Evolutionary conservation across 768 basidiomycete species (phyloP), one percentile per base, ranked within the genome.

Genomic region (Psilocybe subaeruginosa): DNA sequence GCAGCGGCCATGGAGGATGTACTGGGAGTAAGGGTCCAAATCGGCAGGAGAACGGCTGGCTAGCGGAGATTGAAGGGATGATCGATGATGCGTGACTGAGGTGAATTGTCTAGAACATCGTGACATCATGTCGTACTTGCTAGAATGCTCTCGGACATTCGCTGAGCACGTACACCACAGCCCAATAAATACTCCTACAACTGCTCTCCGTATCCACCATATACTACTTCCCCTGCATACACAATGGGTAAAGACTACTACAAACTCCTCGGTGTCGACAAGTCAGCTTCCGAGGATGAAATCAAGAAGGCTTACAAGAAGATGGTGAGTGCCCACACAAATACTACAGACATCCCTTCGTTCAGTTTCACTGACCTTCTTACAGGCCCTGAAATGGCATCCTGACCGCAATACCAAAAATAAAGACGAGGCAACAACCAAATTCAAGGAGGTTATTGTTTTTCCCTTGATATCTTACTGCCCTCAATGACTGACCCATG

Each of bases 301-400:
- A 91, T 99, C 70, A 98, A 97, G 77, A 91, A 88, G 68, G 96
- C 92, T 0, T 96, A 95, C 84, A 96, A 95, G 85, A 95, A 95
- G 77, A 92, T 93, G 86, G 91, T 88, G 64, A 9, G 81, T 74
- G 4, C 12, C 27, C 3, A 14, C 3, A 14, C 19, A 37, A 17
- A 8, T 33, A 45, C 16, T 47, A 12, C 19, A 48, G 8, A 30
- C 7, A 23, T 14, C 29, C 29, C 35, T 12, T 49, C 56, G 19
- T 29, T 39, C 47, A 62, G 58, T 67, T 29, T 67, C 17, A 54
- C 35, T 27, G 19, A 17, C 31, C n/a, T 35, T n/a, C 8, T 23
- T 3, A 60, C 33, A 80, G 91, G 93, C 95, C 50, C 74, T 97
- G 73, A 95, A 93, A 85, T 93, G 92, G 89, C 97, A 99, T 74